Evolutionary conservation across 2,329 filamentous ascomycete genomes (phyloP).

Genomic region (Ceratocystiopsis sp.): DNA sequence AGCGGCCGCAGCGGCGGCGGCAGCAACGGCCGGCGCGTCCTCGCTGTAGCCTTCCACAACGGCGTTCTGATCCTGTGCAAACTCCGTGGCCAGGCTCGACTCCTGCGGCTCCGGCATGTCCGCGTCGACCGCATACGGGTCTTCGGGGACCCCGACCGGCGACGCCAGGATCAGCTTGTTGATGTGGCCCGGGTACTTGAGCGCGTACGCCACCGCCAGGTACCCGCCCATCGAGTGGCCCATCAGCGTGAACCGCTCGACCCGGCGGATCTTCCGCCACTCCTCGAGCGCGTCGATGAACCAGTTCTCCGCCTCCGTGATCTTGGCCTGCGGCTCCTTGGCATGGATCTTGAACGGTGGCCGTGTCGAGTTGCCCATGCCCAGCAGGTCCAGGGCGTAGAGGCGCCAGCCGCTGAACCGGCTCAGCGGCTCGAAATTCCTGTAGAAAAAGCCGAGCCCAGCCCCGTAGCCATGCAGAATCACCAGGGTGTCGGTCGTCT

Average conservation of each 20-base stretch:
- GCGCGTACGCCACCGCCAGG: conserved; percentile 81
- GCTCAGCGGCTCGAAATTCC: conserved; percentile 83
- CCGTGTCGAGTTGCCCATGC: conserved; percentile 78
- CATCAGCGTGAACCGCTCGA: conserved; percentile 84
- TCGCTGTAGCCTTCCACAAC: conserved; percentile 20
- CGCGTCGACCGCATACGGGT: conserved; percentile 73
- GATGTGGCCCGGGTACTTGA: conserved; percentile 86
- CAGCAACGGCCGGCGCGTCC: conserved; percentile 6
- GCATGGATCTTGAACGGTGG: conserved; percentile 73
- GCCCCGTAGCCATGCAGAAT: conserved; percentile 96
- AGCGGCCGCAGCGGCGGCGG: conserved; percentile 2
- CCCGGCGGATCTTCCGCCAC: conserved; percentile 75
- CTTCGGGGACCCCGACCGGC: conserved; percentile 85
- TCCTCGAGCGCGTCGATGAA: conserved; percentile 94
- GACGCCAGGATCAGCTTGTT: conserved; percentile 95
- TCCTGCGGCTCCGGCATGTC: conserved; percentile 61
- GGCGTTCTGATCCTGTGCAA: conserved; percentile 53
- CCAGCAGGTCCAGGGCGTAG: conserved; percentile 86
- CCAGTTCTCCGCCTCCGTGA: conserved; percentile 81
- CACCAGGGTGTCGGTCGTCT: conserved; percentile 70
- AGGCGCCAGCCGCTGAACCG: conserved; percentile 68
- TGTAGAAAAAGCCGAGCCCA: conserved; percentile 93
- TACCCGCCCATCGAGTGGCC: conserved; percentile 93
- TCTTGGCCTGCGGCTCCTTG: conserved; percentile 67
- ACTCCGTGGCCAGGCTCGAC: conserved; percentile 60